These are phyloP conservation scores for Suillus cothurnatus DNA, from an alignment of 768 basidiomycete species.

Conservation along the genomic window DNA sequence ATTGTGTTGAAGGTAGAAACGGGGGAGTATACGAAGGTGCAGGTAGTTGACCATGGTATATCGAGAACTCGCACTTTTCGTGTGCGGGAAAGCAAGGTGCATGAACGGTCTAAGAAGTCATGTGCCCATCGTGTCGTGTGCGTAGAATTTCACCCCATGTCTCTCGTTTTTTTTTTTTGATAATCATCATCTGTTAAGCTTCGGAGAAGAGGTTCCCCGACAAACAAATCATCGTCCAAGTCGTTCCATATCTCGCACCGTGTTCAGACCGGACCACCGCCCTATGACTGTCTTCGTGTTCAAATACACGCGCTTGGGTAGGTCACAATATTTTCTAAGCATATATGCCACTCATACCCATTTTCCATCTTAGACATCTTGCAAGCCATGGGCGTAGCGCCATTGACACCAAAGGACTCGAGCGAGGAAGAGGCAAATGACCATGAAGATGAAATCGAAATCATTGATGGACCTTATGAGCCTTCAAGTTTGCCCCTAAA, in stretches of 20 bases:
- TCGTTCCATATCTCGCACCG: not conserved
- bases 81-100: conserved; percentile 12
- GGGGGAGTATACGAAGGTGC: conserved; percentile 1
- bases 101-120: conserved; percentile 26
- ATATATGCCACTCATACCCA: not conserved
- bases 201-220: conserved; percentile 11
- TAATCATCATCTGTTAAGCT: conserved; percentile 11
- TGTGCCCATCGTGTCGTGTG: conserved; percentile 22
- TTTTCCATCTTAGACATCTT: conserved; percentile 15
- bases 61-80: too few relatives aligned
- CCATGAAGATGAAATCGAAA: not conserved
- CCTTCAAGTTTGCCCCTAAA: not conserved
- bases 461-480: not conserved
- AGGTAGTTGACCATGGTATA: accelerated
- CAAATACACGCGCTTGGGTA: conserved; percentile 21
- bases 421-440: conserved; percentile 2
- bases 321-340: not conserved
- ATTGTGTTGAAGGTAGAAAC: conserved; percentile 12
- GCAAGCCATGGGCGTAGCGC: conserved; percentile 23
- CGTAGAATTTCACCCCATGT: not conserved
- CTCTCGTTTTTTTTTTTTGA: not conserved
- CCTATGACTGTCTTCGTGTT: conserved; percentile 22
- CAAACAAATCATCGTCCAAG: accelerated
- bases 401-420: conserved; percentile 1
- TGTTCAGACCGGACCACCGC: conserved; percentile 2